Conservation (phyloP, 139 green algal genomes). For the Desmodesmus armatus region DNA sequence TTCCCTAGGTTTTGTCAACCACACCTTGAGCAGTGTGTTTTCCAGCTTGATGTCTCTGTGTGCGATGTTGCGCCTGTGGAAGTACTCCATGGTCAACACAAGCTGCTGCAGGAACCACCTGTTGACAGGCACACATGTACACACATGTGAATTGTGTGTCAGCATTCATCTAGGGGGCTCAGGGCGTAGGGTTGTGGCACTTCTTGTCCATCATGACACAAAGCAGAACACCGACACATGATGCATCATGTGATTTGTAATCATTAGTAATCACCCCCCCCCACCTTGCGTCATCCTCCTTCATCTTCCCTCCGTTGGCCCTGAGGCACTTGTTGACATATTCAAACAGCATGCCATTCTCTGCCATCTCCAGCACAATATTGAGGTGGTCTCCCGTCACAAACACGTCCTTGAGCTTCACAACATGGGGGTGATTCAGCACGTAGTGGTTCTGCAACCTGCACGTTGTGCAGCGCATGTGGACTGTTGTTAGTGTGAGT, state of each 20-base stretch:
- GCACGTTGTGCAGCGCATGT: no score
- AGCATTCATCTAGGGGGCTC: no score
- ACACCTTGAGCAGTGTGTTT: constrained; percentile 50
- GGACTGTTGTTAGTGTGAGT: no score
- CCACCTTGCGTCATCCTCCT: no score
- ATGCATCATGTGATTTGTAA: no score
- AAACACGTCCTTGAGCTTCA: constrained; percentile 89
- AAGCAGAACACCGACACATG: no score
- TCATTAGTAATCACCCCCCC: no score
- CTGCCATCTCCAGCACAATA: constrained; percentile 96
- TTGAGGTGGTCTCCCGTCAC: constrained; percentile 86
- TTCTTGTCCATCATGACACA: no score
- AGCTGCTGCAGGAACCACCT: constrained; percentile 99
- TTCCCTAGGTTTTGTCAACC: no score
- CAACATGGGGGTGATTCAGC: constrained; percentile 96
- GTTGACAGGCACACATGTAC: no score
- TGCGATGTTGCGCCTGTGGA: constrained; percentile 78
- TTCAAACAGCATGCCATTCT: constrained; percentile 96
- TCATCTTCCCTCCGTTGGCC: constrained; percentile 87
- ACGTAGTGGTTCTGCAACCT: constrained; percentile 96
- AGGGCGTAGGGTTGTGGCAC: no score
- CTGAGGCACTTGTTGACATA: constrained; percentile 77
- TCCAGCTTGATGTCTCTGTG: constrained; percentile 90
- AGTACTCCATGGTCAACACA: constrained; percentile 95
- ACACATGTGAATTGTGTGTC: no score